Evolutionary conservation across 768 basidiomycete species (phyloP), one percentile per base, ranked within the genome.

Genomic region (Suillus variegatus): DNA sequence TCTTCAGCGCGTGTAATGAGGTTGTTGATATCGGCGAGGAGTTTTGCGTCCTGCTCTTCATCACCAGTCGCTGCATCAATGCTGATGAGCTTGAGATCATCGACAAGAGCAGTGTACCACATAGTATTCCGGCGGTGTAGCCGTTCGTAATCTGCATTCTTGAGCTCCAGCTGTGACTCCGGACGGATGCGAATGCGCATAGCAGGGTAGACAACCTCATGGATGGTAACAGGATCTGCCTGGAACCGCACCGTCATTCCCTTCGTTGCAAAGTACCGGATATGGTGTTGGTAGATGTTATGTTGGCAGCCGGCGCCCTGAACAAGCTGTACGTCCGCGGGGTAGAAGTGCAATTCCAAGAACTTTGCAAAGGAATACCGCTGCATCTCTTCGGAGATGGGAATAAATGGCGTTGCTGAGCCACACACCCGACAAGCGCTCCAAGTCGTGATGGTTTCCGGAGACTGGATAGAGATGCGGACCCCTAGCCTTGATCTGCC

Each of bases 281-380:
- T 87, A 71, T 99, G 96, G 70, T 96, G 89, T 66, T 90, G 88
- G 73, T 95, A 97, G 65, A 95, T 93, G 74, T 99, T 97, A 77
- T 99, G 97, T 64, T 91, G 86, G 73, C 97, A 99, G 4, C 90
- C 90, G 40, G 94, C 93, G 10, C 92, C 94, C 70, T 88, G 90
- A n/a, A 94, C 88, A 57, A 94, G 81, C 71, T 88, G 84, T 71
- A 95, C 88, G 67, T 93, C 88, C 41, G 94, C 87, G 38, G 95
- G 95, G 77, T 99, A 97, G 77, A 98, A 98, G 73, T 95, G 92
- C 35, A 97, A 86, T 74, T 99, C 97, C 36, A 99, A 85, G 76
- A 97, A 99, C 71, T 97, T 96, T 43, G 92, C 94, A 74, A 98
- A 97, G 6, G 96, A 98, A 74, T 97, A 95, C 64, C 90, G 82